These are phyloP conservation scores for Boletus insuetus DNA, from an alignment of 768 basidiomycete genomes.

Conservation along the genomic window DNA sequence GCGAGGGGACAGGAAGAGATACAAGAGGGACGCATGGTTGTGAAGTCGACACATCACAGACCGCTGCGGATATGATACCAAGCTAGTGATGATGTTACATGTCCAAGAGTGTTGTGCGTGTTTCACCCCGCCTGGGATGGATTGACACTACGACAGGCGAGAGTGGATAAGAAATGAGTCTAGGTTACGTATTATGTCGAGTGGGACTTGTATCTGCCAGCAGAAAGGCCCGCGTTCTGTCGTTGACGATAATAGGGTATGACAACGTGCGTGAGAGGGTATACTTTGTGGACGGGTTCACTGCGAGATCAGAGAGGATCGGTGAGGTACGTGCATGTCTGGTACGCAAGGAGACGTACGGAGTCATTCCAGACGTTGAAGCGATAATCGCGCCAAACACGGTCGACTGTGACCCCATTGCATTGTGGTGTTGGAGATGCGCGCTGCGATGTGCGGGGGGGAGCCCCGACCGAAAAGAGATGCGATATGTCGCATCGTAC, in stretches of 20 bases:
- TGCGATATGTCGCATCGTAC: constrained; percentile 60
- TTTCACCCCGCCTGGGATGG: constrained; percentile 13
- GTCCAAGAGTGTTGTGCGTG: constrained; percentile 25
- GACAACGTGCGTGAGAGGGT: constrained; percentile 22
- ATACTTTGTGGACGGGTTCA: constrained; percentile 20
- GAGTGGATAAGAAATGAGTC: constrained; percentile 22
- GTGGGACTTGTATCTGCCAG: constrained; percentile 23
- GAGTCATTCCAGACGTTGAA: constrained; percentile 61
- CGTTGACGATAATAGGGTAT: constrained; percentile 28
- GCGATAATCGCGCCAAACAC: constrained; percentile 64
- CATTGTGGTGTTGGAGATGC: constrained; percentile 36
- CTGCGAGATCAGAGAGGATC: constrained; percentile 12
- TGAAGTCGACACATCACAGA: constrained; percentile 8
- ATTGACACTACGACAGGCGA: constrained; percentile 6
- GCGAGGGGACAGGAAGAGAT: constrained; percentile 2
- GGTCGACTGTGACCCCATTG: constrained; percentile 62
- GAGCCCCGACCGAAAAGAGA: constrained; percentile 44
- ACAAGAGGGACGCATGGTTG: constrained; percentile 9
- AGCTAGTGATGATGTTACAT: constrained; percentile 25
- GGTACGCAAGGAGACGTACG: constrained; percentile 19
- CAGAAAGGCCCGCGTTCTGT: constrained; percentile 31
- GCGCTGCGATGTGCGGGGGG: constrained; percentile 33
- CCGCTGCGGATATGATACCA: constrained; percentile 13
- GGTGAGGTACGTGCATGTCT: background rate
- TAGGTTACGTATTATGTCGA: constrained; percentile 33